phyloP scores from a whole-genome alignment of 1,284 basidiomycete species.

The Puccinia polysora region DNA sequence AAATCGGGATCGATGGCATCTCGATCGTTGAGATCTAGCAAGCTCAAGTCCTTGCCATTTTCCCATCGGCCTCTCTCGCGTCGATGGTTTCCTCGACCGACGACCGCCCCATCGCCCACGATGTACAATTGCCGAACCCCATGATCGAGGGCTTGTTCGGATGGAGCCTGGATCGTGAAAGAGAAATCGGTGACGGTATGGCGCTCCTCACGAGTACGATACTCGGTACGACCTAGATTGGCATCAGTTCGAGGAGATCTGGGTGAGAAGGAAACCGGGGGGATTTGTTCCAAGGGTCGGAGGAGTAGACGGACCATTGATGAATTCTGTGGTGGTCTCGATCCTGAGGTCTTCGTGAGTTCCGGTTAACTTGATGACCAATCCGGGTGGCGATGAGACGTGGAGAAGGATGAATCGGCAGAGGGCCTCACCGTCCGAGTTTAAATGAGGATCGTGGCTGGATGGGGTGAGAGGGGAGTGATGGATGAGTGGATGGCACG shows the following conservation, averaged over 20 bases:
- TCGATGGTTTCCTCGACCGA: constrained; percentile 22
- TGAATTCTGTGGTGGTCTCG: constrained; percentile 26
- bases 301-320: constrained; percentile 16
- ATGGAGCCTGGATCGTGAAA: constrained; percentile 17
- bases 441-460: constrained; percentile 33
- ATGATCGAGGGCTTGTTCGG: constrained; percentile 17
- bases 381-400: constrained; percentile 12
- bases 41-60: constrained; percentile 27
- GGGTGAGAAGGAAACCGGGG: not conserved
- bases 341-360: constrained; percentile 28
- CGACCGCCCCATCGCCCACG: constrained; percentile 27
- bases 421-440: constrained; percentile 28
- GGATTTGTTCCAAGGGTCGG: not conserved
- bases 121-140: constrained; percentile 13
- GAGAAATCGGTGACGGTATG: constrained; percentile 26
- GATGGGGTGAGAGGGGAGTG: not conserved
- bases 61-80: constrained; percentile 24
- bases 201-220: constrained; percentile 22
- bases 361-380: constrained; percentile 31
- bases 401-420: constrained; percentile 41
- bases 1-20: not conserved
- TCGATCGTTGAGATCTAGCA: not conserved
- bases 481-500: not conserved
- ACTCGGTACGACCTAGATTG: constrained; percentile 28
- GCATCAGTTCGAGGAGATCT: not conserved